Evolutionary conservation across 2,329 filamentous ascomycete species (phyloP).

Genomic region (Pseudogymnoascus sp.): DNA sequence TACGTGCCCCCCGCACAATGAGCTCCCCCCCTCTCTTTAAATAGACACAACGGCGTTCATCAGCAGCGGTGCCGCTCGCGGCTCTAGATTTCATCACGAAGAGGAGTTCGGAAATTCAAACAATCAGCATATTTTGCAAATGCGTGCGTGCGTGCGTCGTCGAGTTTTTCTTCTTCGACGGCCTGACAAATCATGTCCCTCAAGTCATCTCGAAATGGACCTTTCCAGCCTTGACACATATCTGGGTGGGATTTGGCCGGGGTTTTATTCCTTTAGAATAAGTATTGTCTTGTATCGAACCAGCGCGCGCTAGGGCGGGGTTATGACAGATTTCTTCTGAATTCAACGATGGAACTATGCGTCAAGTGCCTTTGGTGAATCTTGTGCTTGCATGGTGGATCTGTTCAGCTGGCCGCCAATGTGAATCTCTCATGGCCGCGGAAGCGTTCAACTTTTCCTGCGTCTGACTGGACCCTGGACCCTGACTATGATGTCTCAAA

Average conservation of each 20-base stretch:
- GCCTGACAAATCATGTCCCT: neutral
- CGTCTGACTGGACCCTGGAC: neutral
- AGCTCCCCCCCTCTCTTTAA: neutral
- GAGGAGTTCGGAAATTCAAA: slow-evolving; percentile 5
- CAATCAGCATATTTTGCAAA: slow-evolving; percentile 7
- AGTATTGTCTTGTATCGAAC: slow-evolving; percentile 7
- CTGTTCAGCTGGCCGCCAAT: neutral
- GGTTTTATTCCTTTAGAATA: neutral
- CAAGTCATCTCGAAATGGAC: neutral
- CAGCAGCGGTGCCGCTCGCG: slow-evolving; percentile 1
- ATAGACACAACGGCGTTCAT: slow-evolving; percentile 3
- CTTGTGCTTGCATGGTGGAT: neutral
- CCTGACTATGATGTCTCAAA: neutral
- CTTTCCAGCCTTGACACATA: neutral
- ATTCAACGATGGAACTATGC: slow-evolving; percentile 7
- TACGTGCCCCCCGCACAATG: slow-evolving; percentile 1
- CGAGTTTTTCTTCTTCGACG: neutral
- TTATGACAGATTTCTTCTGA: slow-evolving; percentile 3
- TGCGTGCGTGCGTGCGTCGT: neutral
- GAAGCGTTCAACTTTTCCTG: neutral
- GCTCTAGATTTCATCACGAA: slow-evolving; percentile 8
- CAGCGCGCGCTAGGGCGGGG: neutral
- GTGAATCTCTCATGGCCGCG: neutral
- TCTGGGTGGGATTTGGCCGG: neutral
- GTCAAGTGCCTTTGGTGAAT: neutral